Evolutionary conservation across 257 asterid species (phyloP), one percentile per base, ranked within the genome.

Genomic region (Solanum ahanhuiri): DNA sequence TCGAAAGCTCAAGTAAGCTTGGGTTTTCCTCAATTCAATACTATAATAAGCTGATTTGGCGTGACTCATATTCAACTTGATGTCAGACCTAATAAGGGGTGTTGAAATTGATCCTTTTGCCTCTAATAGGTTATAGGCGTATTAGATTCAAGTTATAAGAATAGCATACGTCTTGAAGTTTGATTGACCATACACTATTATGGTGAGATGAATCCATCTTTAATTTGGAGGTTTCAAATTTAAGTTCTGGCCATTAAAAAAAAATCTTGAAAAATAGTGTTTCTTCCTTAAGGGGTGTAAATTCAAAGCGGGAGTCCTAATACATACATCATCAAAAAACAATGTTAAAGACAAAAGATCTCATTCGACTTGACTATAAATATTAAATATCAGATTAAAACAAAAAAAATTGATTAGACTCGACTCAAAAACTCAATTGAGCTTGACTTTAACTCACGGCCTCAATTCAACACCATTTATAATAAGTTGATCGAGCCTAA

Each of bases 241-340:
- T 0, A 4, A 67, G 1, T 6, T 0, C 0, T 6, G 1, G 5
- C 6, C 9, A 64, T 64, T 6, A 25, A 66, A 10, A 28, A 12
- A 28, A 1, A 66, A 12, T 67, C 34, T 28, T 67, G 5, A 3
- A 12, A 14, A 7, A 6, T 1, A 66, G 15, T 0, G 10, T 3
- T 2, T 23, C 20, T 25, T 25, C 35, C 20, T 12, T 28, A 1
- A 25, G 4, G 8, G 9, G 20, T 28, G 9, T 25, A 12, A 12
- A 67, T 14, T 67, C 1, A 2, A 28, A 67, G 73, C 2, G 11
- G 6, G 1, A 12, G 4, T 67, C 75, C 22, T 67, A 28, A 30
- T 28, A 67, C 7, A 28, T 4, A 63, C 17, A 28, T 14, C 34
- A 67, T 12, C n/a, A 2, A 28, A 67, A 2, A 5, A 5, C 22